Percentiles rank a stretch among this genome's conserved stretches.
Evolutionary conservation across 2,329 filamentous ascomycete genomes (phyloP).

Genomic region (Penicillium sp.): DNA sequence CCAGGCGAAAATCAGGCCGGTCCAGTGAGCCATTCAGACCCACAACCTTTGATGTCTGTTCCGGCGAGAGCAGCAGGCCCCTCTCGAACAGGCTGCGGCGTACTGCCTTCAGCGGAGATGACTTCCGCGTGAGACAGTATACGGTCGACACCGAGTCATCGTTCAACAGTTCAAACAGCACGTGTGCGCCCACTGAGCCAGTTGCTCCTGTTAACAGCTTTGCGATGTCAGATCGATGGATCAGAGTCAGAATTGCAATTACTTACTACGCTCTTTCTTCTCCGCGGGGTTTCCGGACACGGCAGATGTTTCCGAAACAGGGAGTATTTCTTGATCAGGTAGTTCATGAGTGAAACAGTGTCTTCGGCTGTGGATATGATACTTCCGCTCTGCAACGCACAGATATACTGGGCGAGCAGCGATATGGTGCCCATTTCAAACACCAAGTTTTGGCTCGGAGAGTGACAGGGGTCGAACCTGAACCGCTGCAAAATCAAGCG

Average conservation of each 20-base stretch:
- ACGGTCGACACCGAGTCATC: slow-evolving; percentile 33
- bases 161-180: slow-evolving; percentile 37
- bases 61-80: slow-evolving; percentile 18
- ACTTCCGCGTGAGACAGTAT: slow-evolving; percentile 37
- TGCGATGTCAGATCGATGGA: background rate
- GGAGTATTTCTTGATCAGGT: slow-evolving; percentile 48
- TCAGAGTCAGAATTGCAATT: background rate
- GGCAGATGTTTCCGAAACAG: slow-evolving; percentile 33
- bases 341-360: slow-evolving; percentile 36
- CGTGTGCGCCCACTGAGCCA: slow-evolving; percentile 43
- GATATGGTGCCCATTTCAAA: slow-evolving; percentile 42
- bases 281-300: slow-evolving; percentile 11
- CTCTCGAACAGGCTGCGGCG: slow-evolving; percentile 18
- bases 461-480: slow-evolving; percentile 6
- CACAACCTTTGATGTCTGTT: slow-evolving; percentile 34
- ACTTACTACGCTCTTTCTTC: slow-evolving; percentile 24
- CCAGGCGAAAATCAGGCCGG: slow-evolving; percentile 38
- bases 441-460: slow-evolving; percentile 38
- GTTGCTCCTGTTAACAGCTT: slow-evolving; percentile 44
- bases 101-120: slow-evolving; percentile 20
- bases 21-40: slow-evolving; percentile 41
- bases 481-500: too few species aligned
- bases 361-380: slow-evolving; percentile 9
- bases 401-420: slow-evolving; percentile 35
- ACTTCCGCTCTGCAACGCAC: slow-evolving; percentile 26